A percentile compares a stretch with the other conserved stretches of the same genome.
Evolutionary conservation across 108 stramenopile genomes (phyloP).

Genomic region (Pelagomonas calceolata): DNA sequence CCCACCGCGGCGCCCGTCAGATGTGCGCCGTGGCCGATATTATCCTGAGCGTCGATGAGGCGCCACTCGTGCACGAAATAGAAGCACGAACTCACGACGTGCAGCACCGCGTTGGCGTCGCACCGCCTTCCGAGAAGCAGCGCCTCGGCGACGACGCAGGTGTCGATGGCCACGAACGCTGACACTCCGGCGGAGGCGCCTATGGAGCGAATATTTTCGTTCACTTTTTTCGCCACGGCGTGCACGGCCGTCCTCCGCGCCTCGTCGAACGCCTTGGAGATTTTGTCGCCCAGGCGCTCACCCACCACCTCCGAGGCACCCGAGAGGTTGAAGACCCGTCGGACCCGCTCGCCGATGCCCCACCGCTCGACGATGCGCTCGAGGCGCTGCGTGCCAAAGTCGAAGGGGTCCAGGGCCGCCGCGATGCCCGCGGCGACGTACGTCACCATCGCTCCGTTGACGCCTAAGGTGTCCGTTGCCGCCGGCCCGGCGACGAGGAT

Average conservation of each 20-base stretch:
- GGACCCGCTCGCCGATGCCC: no score
- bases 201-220: background rate
- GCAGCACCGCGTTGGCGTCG: background rate
- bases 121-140: no score
- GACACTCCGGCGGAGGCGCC: background rate
- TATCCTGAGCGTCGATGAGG: background rate
- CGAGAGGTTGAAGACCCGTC: background rate
- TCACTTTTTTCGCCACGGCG: background rate
- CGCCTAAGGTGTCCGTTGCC: background rate
- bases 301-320: background rate
- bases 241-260: background rate
- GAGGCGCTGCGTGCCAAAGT: no score
- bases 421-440: background rate
- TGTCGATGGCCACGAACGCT: background rate
- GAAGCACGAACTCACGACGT: background rate
- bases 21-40: background rate
- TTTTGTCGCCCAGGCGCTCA: background rate
- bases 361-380: no score
- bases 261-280: background rate
- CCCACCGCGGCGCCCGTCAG: background rate
- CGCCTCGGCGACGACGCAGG: background rate
- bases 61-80: background rate
- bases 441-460: background rate
- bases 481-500: background rate
- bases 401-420: background rate